These are phyloP conservation scores for Hirsutella rhossiliensis DNA, from an alignment of 2,329 filamentous ascomycete genomes.

Conservation along the genomic window DNA sequence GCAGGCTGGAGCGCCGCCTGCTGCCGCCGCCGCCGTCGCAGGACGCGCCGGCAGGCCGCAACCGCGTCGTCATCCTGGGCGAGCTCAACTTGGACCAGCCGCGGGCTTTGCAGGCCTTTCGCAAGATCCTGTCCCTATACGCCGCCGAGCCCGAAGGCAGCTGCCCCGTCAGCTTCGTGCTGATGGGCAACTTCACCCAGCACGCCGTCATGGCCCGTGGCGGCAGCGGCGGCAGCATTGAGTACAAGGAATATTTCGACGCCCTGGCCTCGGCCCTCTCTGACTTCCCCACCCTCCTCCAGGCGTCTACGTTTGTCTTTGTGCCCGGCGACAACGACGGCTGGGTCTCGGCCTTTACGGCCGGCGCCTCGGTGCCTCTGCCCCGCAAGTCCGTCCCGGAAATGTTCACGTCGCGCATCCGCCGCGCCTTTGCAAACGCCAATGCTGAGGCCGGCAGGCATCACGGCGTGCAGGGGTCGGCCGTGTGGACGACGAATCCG, in stretches of 20 bases:
- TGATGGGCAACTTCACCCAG: constrained; percentile 74
- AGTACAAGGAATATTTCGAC: constrained; percentile 96
- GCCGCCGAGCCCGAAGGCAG: constrained; percentile 49
- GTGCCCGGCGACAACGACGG: constrained; percentile 94
- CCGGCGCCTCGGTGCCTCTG: constrained; percentile 57
- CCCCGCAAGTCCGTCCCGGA: constrained; percentile 67
- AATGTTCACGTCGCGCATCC: constrained; percentile 79
- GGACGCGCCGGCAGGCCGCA: constrained; percentile 26
- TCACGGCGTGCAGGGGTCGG: constrained; percentile 33
- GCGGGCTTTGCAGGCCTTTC: constrained; percentile 67
- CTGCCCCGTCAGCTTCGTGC: constrained; percentile 65
- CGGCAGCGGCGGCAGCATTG: constrained; percentile 69
- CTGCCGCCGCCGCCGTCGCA: constrained; percentile 30
- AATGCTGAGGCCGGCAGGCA: constrained; percentile 53
- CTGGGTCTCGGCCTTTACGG: constrained; percentile 82
- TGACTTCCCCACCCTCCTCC: constrained; percentile 73
- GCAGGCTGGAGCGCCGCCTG: constrained; percentile 60
- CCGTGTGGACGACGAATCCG: constrained; percentile 84
- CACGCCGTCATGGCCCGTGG: constrained; percentile 55
- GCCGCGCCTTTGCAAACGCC: constrained; percentile 66
- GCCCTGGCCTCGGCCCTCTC: constrained; percentile 68
- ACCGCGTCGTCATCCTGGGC: constrained; percentile 62
- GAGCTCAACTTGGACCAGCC: constrained; percentile 82
- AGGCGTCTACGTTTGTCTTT: constrained; percentile 75
- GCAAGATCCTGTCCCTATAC: constrained; percentile 67